Evolutionary conservation across 106 monocot species (phyloP).

Genomic region (Agapanthus africanus): DNA sequence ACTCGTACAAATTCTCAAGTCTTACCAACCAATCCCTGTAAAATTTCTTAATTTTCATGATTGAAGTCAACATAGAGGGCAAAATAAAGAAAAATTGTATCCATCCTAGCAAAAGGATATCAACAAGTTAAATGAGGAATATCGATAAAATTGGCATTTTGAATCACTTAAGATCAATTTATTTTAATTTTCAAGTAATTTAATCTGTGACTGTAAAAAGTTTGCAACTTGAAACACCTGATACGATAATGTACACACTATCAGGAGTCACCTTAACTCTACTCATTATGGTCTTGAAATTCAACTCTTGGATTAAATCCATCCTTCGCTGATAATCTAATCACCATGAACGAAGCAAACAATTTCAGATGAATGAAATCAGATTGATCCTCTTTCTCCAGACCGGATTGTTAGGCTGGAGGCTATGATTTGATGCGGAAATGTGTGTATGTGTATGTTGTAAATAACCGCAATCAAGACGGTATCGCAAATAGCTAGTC

Average conservation of each 20-base stretch:
- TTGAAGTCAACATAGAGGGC: not conserved
- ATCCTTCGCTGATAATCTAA: slow-evolving; percentile 60
- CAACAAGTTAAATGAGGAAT: no score
- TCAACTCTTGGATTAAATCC: slow-evolving; percentile 90
- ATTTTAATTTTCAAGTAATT: not conserved
- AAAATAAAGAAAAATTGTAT: not conserved
- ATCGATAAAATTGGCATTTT: no score
- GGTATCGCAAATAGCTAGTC: no score
- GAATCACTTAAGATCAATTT: not conserved
- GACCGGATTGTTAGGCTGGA: no score
- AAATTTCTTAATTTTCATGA: not conserved
- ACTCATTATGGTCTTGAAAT: slow-evolving; percentile 79
- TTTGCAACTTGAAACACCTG: slow-evolving; percentile 36
- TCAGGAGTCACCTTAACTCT: slow-evolving; percentile 83
- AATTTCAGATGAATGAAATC: not conserved
- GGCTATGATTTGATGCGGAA: no score
- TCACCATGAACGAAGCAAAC: not conserved
- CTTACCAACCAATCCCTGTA: not conserved
- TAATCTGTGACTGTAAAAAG: not conserved
- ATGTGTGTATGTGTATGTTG: no score
- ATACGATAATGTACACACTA: slow-evolving; percentile 81
- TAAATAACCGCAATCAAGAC: no score
- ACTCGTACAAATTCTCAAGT: not conserved
- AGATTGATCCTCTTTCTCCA: no score
- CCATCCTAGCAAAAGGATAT: no score